A percentile compares a stretch with the other conserved stretches of the same genome.
Conservation (phyloP, 2,329 filamentous ascomycete genomes). For the Diaporthe helianthi region DNA sequence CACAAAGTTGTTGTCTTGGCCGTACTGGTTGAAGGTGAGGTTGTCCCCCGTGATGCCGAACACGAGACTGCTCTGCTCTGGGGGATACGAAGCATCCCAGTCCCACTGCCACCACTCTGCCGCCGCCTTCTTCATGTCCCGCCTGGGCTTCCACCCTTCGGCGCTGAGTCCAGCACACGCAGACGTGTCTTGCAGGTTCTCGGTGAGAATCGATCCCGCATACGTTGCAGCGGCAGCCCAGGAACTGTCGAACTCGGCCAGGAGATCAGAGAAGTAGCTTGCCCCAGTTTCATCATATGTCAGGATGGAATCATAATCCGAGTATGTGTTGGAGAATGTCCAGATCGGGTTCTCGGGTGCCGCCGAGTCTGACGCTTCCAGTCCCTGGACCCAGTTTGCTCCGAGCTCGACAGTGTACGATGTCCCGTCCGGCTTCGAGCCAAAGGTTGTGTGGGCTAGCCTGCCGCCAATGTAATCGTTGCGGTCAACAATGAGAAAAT, state of each 20-base stretch:
- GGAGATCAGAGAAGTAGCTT: slow-evolving; percentile 55
- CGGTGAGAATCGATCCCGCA: slow-evolving; percentile 62
- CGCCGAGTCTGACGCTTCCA: slow-evolving; percentile 39
- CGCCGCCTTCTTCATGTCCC: slow-evolving; percentile 62
- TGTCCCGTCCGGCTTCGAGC: slow-evolving; percentile 54
- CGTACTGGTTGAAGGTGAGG: slow-evolving; percentile 67
- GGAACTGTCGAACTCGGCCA: slow-evolving; percentile 57
- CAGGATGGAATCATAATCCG: slow-evolving; percentile 63
- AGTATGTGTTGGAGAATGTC: slow-evolving; percentile 63
- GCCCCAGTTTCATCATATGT: slow-evolving; percentile 67
- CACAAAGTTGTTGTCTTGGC: slow-evolving; percentile 67
- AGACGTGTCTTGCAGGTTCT: slow-evolving; percentile 68
- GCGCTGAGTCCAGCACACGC: slow-evolving; percentile 64
- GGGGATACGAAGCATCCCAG: slow-evolving; percentile 65
- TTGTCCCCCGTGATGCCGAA: slow-evolving; percentile 65
- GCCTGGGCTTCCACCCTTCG: slow-evolving; percentile 68
- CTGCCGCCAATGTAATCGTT: slow-evolving; percentile 69
- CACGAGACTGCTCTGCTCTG: slow-evolving; percentile 61
- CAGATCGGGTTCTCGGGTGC: slow-evolving; percentile 67
- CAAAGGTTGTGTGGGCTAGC: slow-evolving; percentile 64
- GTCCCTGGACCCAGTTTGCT: slow-evolving; percentile 66
- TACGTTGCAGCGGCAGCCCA: slow-evolving; percentile 55
- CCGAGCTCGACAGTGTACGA: slow-evolving; percentile 69
- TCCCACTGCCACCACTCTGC: slow-evolving; percentile 67
- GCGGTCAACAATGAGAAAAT: slow-evolving; percentile 72